phyloP scores from a whole-genome alignment of 1,284 basidiomycete species.

The Cutaneotrichosporon spelunceum region DNA sequence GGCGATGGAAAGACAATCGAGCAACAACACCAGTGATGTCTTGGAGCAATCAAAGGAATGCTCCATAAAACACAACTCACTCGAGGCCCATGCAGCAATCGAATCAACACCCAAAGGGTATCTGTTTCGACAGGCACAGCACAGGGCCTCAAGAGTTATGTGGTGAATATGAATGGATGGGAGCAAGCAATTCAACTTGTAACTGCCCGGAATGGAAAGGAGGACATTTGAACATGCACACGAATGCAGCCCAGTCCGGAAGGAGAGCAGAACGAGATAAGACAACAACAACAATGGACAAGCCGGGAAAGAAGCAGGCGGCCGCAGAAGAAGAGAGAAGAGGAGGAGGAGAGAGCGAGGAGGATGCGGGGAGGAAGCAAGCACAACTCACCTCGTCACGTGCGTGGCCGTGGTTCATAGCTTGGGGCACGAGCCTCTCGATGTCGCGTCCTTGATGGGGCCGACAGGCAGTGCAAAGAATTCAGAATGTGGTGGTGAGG shows the following conservation, averaged over 20 bases:
- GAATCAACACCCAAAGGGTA: neutral
- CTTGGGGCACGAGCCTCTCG: neutral
- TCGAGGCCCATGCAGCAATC: neutral
- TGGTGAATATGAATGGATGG: neutral
- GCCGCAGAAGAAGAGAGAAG: neutral
- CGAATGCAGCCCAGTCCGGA: neutral
- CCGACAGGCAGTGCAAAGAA: neutral
- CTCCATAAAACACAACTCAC: neutral
- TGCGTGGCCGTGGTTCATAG: neutral
- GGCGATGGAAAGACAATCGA: too few relatives aligned
- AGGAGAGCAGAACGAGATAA: neutral
- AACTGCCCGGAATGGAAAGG: neutral
- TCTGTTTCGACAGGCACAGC: neutral
- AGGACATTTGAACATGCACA: neutral
- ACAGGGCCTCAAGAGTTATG: neutral
- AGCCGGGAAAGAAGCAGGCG: neutral
- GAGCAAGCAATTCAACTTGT: neutral
- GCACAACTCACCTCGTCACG: neutral
- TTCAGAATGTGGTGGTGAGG: neutral
- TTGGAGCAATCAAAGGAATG: neutral
- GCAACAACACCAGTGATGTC: too few relatives aligned
- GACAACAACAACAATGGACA: neutral
- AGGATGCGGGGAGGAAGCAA: neutral
- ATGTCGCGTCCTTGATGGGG: neutral
- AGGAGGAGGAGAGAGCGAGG: neutral